Conservation (phyloP, 106 monocot genomes). For the Agapanthus africanus region DNA sequence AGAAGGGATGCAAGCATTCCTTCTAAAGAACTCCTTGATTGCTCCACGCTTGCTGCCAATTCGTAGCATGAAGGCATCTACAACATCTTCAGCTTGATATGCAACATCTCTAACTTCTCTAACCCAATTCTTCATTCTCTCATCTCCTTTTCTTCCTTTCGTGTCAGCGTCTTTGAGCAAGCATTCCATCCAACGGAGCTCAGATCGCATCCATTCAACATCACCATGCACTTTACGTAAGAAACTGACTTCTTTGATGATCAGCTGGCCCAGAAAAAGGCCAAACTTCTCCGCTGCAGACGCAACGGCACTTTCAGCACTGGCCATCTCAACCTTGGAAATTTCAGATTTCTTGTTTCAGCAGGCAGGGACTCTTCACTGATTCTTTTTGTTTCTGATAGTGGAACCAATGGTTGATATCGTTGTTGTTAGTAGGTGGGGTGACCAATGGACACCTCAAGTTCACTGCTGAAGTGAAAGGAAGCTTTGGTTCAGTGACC, state of each 20-base stretch:
- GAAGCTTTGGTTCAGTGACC: too few species aligned
- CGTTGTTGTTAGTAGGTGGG: too few species aligned
- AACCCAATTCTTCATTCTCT: slow-evolving; percentile 1
- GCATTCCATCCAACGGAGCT: slow-evolving; percentile 10
- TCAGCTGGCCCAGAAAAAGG: neutral
- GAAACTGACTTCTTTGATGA: neutral
- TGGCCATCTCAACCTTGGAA: neutral
- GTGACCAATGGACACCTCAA: too few species aligned
- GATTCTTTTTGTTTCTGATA: too few species aligned
- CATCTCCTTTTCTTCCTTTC: neutral
- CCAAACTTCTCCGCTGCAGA: neutral
- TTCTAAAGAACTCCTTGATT: neutral
- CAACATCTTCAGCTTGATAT: slow-evolving; percentile 7
- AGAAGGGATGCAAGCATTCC: neutral
- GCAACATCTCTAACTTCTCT: neutral
- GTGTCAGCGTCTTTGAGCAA: slow-evolving; percentile 13
- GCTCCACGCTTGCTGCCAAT: neutral
- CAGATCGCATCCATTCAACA: neutral
- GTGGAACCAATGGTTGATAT: too few species aligned
- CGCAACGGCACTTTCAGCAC: neutral
- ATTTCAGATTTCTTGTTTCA: neutral
- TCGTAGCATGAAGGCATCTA: slow-evolving; percentile 1
- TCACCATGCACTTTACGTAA: neutral
- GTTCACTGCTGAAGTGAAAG: too few species aligned
- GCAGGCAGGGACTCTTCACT: too few species aligned